A percentile compares a stretch with the other conserved stretches of the same genome.
Evolutionary conservation across 495 filamentous ascomycete species (phyloP).

Genomic region (Neurospora sp.): DNA sequence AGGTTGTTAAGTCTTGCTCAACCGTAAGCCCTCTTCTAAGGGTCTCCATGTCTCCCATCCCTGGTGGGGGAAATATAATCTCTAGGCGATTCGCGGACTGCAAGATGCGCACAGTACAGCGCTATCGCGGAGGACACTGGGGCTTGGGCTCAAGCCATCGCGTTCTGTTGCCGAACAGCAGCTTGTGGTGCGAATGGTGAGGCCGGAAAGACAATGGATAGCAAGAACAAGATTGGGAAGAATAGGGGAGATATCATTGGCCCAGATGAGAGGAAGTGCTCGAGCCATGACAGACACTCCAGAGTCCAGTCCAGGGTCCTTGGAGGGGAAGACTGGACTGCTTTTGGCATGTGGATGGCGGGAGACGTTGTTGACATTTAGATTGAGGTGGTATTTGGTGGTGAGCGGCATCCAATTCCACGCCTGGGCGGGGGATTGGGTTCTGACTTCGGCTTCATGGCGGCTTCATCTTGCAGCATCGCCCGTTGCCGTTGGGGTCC

Average conservation of each 20-base stretch:
- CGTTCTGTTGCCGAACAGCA: neutral
- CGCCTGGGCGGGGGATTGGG: neutral
- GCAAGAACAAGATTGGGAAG: neutral
- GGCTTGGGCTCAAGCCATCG: neutral
- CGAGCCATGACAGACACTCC: neutral
- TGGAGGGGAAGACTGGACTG: neutral
- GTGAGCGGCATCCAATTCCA: neutral
- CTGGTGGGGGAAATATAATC: neutral
- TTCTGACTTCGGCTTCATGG: neutral
- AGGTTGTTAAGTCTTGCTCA: neutral
- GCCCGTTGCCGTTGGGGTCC: neutral
- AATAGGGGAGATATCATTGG: neutral
- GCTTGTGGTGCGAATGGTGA: neutral
- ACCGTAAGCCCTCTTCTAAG: neutral
- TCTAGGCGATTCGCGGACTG: neutral
- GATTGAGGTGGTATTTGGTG: neutral
- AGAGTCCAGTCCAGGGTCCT: neutral
- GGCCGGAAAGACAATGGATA: neutral
- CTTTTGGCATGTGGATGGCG: neutral
- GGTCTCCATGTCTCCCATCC: neutral
- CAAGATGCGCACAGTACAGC: neutral
- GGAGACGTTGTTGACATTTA: neutral
- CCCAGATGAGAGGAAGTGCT: neutral
- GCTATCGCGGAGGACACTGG: neutral
- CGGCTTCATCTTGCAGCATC: neutral